phyloP scores from a whole-genome alignment of 2,329 filamentous ascomycete genomes.

The Exutisphaerella laricina region DNA sequence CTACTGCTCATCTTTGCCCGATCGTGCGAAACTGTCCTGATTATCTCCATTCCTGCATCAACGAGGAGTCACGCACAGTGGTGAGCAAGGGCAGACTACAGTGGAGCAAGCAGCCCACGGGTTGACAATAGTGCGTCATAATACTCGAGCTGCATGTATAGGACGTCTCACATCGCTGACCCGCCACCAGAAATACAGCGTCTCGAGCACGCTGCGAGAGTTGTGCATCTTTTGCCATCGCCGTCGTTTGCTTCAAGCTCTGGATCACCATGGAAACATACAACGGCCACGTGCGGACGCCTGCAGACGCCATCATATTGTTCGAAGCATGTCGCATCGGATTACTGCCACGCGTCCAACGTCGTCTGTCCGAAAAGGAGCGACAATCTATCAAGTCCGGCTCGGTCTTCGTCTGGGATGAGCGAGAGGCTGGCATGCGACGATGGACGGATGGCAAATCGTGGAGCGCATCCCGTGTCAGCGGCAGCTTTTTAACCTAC shows the following conservation, averaged over 20 bases:
- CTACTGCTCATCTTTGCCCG: background rate
- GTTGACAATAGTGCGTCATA: conserved; percentile 3
- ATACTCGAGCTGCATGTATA: background rate
- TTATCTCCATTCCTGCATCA: too few species aligned
- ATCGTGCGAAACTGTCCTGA: background rate
- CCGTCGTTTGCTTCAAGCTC: conserved; percentile 1
- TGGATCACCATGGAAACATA: conserved; percentile 79
- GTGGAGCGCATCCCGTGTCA: conserved; percentile 96
- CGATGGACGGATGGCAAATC: conserved; percentile 99
- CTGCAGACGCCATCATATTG: conserved; percentile 93
- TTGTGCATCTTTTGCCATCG: background rate
- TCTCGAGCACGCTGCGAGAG: background rate
- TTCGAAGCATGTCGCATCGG: conserved; percentile 94
- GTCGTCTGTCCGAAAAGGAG: conserved; percentile 92
- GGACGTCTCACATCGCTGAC: background rate
- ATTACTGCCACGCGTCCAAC: conserved; percentile 82
- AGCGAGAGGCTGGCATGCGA: conserved; percentile 95
- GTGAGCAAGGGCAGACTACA: background rate
- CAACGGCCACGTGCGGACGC: conserved; percentile 89
- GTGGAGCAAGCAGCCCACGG: background rate
- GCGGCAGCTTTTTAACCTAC: conserved; percentile 95
- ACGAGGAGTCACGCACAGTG: too few species aligned
- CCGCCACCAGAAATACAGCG: too few species aligned
- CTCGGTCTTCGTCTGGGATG: conserved; percentile 99
- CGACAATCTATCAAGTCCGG: conserved; percentile 92